Base-by-base conservation (phyloP, 1,139 yeast species). In the Magnusiomyces tetraspermus region DNA sequence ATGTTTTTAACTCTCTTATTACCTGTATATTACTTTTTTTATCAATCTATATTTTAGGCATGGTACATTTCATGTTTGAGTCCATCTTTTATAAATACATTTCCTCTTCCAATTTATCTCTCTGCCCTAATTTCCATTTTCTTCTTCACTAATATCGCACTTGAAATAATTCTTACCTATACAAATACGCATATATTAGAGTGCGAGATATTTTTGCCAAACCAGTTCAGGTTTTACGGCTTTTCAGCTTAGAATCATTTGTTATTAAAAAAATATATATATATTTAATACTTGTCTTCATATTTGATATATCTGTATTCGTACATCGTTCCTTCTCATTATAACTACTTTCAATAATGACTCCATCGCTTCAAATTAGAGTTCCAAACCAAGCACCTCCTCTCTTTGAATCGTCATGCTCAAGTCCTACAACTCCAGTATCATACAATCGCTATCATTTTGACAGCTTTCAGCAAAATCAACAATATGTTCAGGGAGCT, bases 351-450 rank as follows among this genome's bases (percentile, higher is more conserved):
- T n/a, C n/a, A n/a, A n/a, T n/a, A n/a, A n/a, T n/a, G n/a, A n/a
- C 31, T 23, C 33, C 49, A 15, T 19, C 30, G 13, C 49, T 46
- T 37, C 40, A 46, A 36, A 46, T 46, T 24, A n/a, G 49, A 28
- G 41, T 46, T 23, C 49, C 49, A 31, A 36, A 17, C 30, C 15
- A 15, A n/a, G 30, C 26, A 5, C 21, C 42, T 4, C 40, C 30
- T 3, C 24, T 46, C 22, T 28, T 33, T 36, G 49, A 46, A 17
- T 33, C 49, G 10, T 36, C 49, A 36, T 46, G 49, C 42, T 46
- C 49, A 33, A 46, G 49, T 22, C 49, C 49, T 6, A 46, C 49
- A 2, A 46, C 49, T 15, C 49, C 49, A 33, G 49, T 46, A 21
- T 46, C 49, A 3, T 46, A 46, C 23, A 23, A 46, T 36, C 41